These are phyloP conservation scores for Neurospora sp. DNA, from an alignment of 495 filamentous ascomycete genomes.

Conservation along the genomic window DNA sequence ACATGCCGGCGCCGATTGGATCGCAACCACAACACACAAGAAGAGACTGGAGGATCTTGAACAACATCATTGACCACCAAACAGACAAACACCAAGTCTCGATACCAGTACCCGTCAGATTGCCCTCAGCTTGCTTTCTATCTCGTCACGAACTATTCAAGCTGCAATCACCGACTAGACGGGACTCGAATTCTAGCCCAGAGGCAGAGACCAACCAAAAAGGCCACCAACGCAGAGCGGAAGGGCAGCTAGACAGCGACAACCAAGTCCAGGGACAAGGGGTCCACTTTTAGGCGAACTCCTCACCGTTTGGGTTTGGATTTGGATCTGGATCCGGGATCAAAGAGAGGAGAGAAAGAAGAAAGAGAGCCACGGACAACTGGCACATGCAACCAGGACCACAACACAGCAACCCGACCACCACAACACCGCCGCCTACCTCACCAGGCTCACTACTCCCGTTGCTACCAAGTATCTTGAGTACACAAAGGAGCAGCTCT, in stretches of 20 bases:
- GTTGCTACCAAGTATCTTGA: neutral
- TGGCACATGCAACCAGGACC: neutral
- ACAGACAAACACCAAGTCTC: neutral
- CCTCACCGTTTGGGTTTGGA: neutral
- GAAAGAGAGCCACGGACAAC: neutral
- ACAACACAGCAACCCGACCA: neutral
- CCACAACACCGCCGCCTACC: neutral
- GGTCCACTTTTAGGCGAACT: neutral
- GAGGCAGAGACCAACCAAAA: neutral
- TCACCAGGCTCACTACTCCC: neutral
- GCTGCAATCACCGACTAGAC: neutral
- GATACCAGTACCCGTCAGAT: neutral
- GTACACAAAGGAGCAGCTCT: neutral
- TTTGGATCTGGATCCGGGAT: neutral
- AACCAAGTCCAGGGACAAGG: neutral
- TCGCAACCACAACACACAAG: neutral
- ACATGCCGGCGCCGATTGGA: neutral
- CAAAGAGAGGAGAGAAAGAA: neutral
- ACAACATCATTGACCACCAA: neutral
- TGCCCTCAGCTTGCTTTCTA: neutral
- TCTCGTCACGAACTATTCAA: neutral
- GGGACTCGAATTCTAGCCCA: too few species aligned
- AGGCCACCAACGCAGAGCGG: neutral
- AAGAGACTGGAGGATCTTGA: neutral
- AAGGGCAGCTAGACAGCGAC: neutral